Evolutionary conservation across 495 filamentous ascomycete species (phyloP).

Genomic region (Podospora bellae-mahoneyi): DNA sequence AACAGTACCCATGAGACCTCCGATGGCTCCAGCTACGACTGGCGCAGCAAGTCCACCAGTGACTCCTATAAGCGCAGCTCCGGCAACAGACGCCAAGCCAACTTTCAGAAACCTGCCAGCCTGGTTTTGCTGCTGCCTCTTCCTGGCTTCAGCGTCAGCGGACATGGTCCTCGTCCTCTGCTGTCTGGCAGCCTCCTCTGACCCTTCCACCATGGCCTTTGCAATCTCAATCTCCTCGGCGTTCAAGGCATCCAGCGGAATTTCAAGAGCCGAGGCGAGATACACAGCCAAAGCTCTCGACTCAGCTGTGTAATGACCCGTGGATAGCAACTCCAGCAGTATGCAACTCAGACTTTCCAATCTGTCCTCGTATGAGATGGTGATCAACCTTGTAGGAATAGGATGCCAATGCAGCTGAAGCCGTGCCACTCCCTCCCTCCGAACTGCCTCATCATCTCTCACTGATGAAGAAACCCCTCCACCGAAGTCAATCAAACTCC

Average conservation of each 20-base stretch:
- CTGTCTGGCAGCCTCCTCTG: slow-evolving; percentile 27
- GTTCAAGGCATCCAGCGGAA: slow-evolving; percentile 58
- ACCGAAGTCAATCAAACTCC: slow-evolving; percentile 34
- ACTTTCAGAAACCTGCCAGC: slow-evolving; percentile 75
- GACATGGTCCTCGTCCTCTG: slow-evolving; percentile 53
- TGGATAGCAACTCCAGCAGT: slow-evolving; percentile 64
- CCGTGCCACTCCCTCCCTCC: slow-evolving; percentile 28
- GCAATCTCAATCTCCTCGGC: slow-evolving; percentile 70
- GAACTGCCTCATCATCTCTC: slow-evolving; percentile 8
- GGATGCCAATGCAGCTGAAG: slow-evolving; percentile 45
- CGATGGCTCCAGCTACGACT: slow-evolving; percentile 80
- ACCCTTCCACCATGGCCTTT: slow-evolving; percentile 59
- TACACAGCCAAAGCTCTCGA: slow-evolving; percentile 66
- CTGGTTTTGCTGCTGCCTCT: slow-evolving; percentile 61
- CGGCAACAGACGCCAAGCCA: slow-evolving; percentile 79
- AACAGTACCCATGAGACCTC: slow-evolving; percentile 79
- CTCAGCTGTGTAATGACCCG: slow-evolving; percentile 68
- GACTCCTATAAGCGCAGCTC: slow-evolving; percentile 80
- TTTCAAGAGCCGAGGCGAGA: slow-evolving; percentile 59
- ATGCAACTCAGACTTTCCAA: slow-evolving; percentile 55
- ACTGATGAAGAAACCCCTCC: slow-evolving; percentile 14
- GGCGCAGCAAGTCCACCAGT: slow-evolving; percentile 87
- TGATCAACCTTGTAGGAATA: slow-evolving; percentile 43
- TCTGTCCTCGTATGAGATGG: slow-evolving; percentile 41
- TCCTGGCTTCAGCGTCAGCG: slow-evolving; percentile 64